Conservation (phyloP, 148 eudicot genomes). For the Drosera capensis region DNA sequence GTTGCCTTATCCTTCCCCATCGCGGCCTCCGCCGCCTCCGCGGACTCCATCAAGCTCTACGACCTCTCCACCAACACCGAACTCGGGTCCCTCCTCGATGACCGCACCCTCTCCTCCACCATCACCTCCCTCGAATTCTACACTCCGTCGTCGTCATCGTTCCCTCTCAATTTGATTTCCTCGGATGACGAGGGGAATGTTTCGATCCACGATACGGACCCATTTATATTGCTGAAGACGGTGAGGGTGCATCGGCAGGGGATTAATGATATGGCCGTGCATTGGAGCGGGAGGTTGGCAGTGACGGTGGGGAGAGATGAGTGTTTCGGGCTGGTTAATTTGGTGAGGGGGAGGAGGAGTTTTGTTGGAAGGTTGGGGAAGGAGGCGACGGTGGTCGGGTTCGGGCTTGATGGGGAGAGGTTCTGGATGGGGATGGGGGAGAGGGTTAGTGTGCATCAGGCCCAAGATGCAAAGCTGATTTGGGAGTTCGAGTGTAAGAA, state of each 20-base stretch:
- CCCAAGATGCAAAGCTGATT: conserved; percentile 58
- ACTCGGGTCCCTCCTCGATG: conserved; percentile 49
- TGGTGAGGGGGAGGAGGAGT: conserved; percentile 76
- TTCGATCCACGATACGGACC: conserved; percentile 60
- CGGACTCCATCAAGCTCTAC: conserved; percentile 78
- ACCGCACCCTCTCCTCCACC: conserved; percentile 38
- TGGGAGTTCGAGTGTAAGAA: conserved; percentile 29
- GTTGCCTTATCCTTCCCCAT: conserved; percentile 55
- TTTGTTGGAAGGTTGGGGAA: conserved; percentile 49
- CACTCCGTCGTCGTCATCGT: conserved; percentile 27
- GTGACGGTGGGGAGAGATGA: conserved; percentile 52
- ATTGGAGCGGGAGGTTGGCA: conserved; percentile 57
- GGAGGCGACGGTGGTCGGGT: conserved; percentile 50
- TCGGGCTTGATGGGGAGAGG: conserved; percentile 30
- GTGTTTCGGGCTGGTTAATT: conserved; percentile 68
- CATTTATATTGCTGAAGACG: conserved; percentile 49
- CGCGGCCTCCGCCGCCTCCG: conserved; percentile 63
- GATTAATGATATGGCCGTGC: conserved; percentile 44
- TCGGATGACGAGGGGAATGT: conserved; percentile 47
- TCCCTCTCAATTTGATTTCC: conserved; percentile 56
- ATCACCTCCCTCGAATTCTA: conserved; percentile 42
- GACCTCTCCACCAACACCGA: conserved; percentile 61
- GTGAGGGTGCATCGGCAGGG: conserved; percentile 38
- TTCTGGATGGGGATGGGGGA: conserved; percentile 61
- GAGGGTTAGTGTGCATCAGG: conserved; percentile 48